Base-by-base conservation (phyloP, 139 green algal genomes). In the Edaphochlamys debaryana region DNA sequence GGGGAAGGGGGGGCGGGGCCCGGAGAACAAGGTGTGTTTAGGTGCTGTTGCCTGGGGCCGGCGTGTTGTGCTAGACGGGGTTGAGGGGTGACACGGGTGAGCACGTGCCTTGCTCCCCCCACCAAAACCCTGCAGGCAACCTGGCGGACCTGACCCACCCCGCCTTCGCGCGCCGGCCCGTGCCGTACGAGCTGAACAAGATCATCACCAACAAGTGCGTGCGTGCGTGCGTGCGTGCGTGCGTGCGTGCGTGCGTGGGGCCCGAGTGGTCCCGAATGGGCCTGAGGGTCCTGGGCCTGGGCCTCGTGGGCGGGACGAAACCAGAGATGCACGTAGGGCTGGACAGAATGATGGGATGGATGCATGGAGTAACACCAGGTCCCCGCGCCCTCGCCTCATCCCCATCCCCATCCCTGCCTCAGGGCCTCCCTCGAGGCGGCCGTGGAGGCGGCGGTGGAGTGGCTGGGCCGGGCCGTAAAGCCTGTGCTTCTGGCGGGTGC, bases 391-490 rank as follows among this genome's bases (percentile, higher is more conserved):
- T n/a, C n/a, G n/a, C n/a, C n/a, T n/a, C n/a, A n/a, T n/a, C n/a
- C n/a, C n/a, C n/a, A n/a, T n/a, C n/a, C n/a, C n/a, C n/a, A n/a
- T n/a, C n/a, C n/a, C n/a, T n/a, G n/a, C n/a, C n/a, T n/a, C n/a
- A n/a, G 48, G 19, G 30, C 72, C 30, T 89, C 73, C 63, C 84
- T 96, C 50, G 70, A 90, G 50, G 92, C 91, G 22, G 94, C 94
- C 13, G 87, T 98, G 63, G 89, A 93, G 0, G 88, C 90, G 3
- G 86, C 90, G 2, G 77, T 87, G 8, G 69, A 68, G 68, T 82
- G 94, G 41, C 77, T 97, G 67, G 85, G 89, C 67, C 52, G 54
- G n/a, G 92, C 91, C 1, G 58, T 86, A 30, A 95, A 96, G 82
- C 92, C 91, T 0, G 87, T 96, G 72, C 41, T 94, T 45, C 86